Conservation (phyloP, 1,139 yeast species). For the Pichia kudriavzevii region DNA sequence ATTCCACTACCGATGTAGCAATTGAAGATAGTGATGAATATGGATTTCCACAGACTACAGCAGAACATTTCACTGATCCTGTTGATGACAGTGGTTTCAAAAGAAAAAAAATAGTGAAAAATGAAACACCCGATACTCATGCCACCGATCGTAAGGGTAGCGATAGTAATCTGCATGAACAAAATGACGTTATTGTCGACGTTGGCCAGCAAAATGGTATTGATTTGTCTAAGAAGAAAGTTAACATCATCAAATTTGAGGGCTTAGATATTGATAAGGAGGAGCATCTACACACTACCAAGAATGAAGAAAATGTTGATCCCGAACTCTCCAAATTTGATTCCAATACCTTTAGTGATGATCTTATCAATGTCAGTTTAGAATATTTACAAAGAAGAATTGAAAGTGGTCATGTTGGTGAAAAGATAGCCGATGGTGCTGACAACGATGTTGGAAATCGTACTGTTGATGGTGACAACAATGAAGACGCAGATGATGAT, state of each 20-base stretch:
- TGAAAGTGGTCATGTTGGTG: conserved; percentile 25
- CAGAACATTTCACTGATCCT: conserved; percentile 12
- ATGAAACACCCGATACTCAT: neutral
- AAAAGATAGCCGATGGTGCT: conserved; percentile 14
- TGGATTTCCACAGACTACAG: conserved; percentile 14
- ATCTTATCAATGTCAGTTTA: conserved; percentile 56
- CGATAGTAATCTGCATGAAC: no score
- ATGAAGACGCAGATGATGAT: conserved; percentile 21
- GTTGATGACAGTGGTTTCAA: conserved; percentile 9
- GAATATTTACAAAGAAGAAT: conserved; percentile 30
- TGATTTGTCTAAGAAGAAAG: no score
- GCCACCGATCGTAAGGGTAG: neutral
- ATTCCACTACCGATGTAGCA: conserved; percentile 4
- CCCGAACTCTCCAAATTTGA: conserved; percentile 54
- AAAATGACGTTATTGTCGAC: no score
- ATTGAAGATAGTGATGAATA: conserved; percentile 14
- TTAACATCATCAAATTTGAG: conserved; percentile 10
- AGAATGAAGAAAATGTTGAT: conserved; percentile 38
- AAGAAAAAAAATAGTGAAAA: neutral
- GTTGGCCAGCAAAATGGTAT: no score
- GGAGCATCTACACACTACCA: neutral
- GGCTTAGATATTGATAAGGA: neutral
- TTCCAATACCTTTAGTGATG: conserved; percentile 50
- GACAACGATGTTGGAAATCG: conserved; percentile 14
- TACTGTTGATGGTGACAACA: conserved; percentile 11